phyloP scores from a whole-genome alignment of 257 asterid species.

The Solanum ahanhuiri region DNA sequence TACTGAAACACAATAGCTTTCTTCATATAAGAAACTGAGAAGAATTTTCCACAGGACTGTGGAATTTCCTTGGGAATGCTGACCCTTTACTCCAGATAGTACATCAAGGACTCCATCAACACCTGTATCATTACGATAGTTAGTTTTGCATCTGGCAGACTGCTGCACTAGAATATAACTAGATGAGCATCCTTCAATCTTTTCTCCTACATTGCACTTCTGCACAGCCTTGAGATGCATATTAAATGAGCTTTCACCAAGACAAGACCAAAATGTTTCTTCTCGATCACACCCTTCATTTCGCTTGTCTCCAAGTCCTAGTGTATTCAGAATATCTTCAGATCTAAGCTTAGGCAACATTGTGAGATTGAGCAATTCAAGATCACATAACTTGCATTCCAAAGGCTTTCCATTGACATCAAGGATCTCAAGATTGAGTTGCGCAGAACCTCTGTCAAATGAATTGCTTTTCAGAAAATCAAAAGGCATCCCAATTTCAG shows the following conservation, averaged over 20 bases:
- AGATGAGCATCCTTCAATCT: slow-evolving; percentile 18
- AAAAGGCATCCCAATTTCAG: slow-evolving; percentile 41
- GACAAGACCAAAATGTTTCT: slow-evolving; percentile 15
- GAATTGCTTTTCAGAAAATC: slow-evolving; percentile 17
- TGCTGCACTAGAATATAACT: slow-evolving; percentile 47
- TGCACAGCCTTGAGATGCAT: slow-evolving; percentile 49
- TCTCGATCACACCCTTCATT: slow-evolving; percentile 15
- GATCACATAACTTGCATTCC: slow-evolving; percentile 62
- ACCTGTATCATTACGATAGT: slow-evolving; percentile 20
- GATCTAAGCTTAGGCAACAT: slow-evolving; percentile 15
- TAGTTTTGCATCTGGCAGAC: slow-evolving; percentile 24
- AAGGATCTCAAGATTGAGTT: slow-evolving; percentile 50
- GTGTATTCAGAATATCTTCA: slow-evolving; percentile 13
- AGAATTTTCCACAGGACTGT: slow-evolving; percentile 71
- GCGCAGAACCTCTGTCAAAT: slow-evolving; percentile 25
- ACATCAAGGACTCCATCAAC: slow-evolving; percentile 56
- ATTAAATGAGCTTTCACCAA: slow-evolving; percentile 35
- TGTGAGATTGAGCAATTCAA: slow-evolving; percentile 48
- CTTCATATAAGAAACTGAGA: slow-evolving; percentile 55
- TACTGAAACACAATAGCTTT: slow-evolving; percentile 55
- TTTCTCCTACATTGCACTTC: slow-evolving; percentile 21
- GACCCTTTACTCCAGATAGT: slow-evolving; percentile 45
- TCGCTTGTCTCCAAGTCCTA: slow-evolving; percentile 24
- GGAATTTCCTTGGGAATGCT: slow-evolving; percentile 13
- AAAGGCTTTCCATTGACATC: slow-evolving; percentile 68